phyloP scores from a whole-genome alignment of 2,329 filamentous ascomycete species.

The Aureobasidium sp. region DNA sequence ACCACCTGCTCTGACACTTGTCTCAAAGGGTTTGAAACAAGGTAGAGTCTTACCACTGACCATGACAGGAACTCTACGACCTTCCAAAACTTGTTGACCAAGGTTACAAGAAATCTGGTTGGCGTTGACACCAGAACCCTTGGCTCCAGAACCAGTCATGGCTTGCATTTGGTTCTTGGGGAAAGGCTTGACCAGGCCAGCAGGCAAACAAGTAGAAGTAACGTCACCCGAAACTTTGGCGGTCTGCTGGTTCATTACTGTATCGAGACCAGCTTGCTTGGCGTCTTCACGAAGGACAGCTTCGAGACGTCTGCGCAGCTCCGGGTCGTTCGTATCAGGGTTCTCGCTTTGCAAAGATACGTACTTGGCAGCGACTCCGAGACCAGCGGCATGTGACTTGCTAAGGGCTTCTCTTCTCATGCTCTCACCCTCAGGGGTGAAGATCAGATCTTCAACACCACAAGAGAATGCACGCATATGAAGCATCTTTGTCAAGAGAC shows the following conservation, averaged over 20 bases:
- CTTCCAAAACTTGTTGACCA: conserved; percentile 92
- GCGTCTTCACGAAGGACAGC: conserved; percentile 83
- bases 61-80: conserved; percentile 91
- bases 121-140: conserved; percentile 87
- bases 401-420: conserved; percentile 61
- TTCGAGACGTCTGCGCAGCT: conserved; percentile 73
- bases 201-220: conserved; percentile 71
- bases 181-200: conserved; percentile 81
- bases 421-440: conserved; percentile 72
- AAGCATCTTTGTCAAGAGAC: conserved; percentile 79
- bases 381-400: conserved; percentile 61
- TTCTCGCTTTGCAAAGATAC: conserved; percentile 68
- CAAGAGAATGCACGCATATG: conserved; percentile 95
- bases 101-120: conserved; percentile 97
- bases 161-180: conserved; percentile 98
- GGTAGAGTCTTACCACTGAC: conserved; percentile 94
- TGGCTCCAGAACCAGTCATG: conserved; percentile 95
- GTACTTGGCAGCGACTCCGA: conserved; percentile 76
- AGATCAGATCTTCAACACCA: conserved; percentile 88
- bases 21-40: conserved; percentile 89
- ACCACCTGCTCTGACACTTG: conserved; percentile 78
- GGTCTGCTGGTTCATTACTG: conserved; percentile 68
- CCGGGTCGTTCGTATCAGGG: conserved; percentile 56
- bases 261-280: conserved; percentile 87
- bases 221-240: conserved; percentile 68